Base-by-base conservation (phyloP, 2,329 filamentous ascomycete species). In the Annulohypoxylon truncatum region DNA sequence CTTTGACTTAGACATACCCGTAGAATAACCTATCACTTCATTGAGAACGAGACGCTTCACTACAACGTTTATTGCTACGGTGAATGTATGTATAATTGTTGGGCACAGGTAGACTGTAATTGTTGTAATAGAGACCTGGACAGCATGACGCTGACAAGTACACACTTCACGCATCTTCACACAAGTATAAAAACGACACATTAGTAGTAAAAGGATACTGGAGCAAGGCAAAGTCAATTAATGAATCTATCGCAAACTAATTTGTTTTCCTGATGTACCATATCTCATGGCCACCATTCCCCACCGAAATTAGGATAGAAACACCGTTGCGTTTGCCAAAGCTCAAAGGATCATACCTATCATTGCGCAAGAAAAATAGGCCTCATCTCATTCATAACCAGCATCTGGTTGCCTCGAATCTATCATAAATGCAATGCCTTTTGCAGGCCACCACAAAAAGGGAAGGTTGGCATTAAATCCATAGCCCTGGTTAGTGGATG, bases 181-280 rank as follows among this genome's bases (percentile, higher is more conserved):
- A 15, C n/a, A n/a, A 38, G 15, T 15, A n/a, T 7, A 5, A 38
- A 12, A n/a, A 38, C 10, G 20, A 18, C 12, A 38, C 7, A 18
- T 28, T 55, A 26, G 33, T 28, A n/a, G 15, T 20, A 18, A 18
- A 26, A 22, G 20, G 5, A 33, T 20, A 35, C 52, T 20, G 6
- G 44, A 53, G 62, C 35, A 73, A 69, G 59, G 58, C 59, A 55
- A 64, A 58, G 52, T 73, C 68, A 71, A 72, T 76, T 75, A 72
- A 67, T 73, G 69, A 69, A 72, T 77, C 76, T 77, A 77, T 77
- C 69, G 60, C 72, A 52, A 73, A 70, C 60, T 71, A 71, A 40
- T 62, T 42, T 56, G 60, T 63, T 59, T 58, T 63, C 57, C 57
- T 62, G 51, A 58, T 48, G 52, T 46, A 54, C 31, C 56, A 56